These are phyloP conservation scores for Aspergillus hiratsukae DNA, from an alignment of 2,329 filamentous ascomycete genomes.

Conservation along the genomic window DNA sequence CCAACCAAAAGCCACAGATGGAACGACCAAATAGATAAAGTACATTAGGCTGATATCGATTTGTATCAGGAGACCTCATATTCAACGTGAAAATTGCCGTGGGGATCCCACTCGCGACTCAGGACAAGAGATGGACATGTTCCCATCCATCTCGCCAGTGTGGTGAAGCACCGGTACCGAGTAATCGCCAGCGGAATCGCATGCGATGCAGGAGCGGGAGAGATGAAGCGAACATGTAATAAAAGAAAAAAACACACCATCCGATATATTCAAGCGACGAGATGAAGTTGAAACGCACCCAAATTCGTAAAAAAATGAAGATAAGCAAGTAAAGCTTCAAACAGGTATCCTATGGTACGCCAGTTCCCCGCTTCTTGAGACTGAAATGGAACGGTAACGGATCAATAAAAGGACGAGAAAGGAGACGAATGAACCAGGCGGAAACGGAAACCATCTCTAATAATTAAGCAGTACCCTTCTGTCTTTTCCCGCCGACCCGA, in stretches of 20 bases:
- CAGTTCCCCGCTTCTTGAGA: slow-evolving; percentile 23
- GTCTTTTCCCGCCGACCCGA: slow-evolving; percentile 43
- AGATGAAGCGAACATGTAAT: not conserved
- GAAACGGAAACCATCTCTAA: slow-evolving; percentile 11
- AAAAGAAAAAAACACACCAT: slow-evolving; percentile 14
- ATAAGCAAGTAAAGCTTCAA: slow-evolving; percentile 14
- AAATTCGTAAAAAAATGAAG: slow-evolving; percentile 4
- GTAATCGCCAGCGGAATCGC: slow-evolving; percentile 3
- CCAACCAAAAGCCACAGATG: slow-evolving; percentile 6
- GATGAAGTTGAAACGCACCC: slow-evolving; percentile 9
- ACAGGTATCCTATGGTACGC: slow-evolving; percentile 29
- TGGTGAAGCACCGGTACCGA: slow-evolving; percentile 3
- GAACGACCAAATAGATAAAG: slow-evolving; percentile 24
- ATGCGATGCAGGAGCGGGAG: not conserved
- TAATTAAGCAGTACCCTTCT: slow-evolving; percentile 39
- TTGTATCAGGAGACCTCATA: slow-evolving; percentile 6
- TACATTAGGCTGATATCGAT: slow-evolving; percentile 26
- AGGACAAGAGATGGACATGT: not conserved
- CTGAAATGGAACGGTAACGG: not conserved
- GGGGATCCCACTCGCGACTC: not conserved
- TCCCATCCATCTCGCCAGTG: not conserved
- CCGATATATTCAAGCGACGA: slow-evolving; percentile 21
- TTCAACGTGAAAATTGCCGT: slow-evolving; percentile 2
- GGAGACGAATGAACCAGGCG: slow-evolving; percentile 2
- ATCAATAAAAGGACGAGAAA: slow-evolving; percentile 11